Conservation (phyloP, 176 grass and related monocot genomes). For the Bonia amplexicaulis region DNA sequence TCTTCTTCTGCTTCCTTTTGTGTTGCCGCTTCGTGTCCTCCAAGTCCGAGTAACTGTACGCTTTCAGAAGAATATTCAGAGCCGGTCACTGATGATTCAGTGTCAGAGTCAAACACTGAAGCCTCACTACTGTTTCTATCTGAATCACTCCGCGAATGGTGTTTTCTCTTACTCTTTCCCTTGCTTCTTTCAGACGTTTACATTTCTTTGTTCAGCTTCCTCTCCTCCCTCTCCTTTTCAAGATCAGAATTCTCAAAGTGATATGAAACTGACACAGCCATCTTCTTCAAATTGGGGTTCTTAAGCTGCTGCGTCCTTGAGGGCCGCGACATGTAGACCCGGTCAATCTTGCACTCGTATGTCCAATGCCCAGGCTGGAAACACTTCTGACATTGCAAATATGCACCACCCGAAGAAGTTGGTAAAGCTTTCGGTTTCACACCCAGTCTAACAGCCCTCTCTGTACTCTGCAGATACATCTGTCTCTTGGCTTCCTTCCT, state of each 20-base stretch:
- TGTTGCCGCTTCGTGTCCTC: constrained; percentile 48
- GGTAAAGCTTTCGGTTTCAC: constrained; percentile 51
- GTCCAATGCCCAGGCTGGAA: constrained; percentile 80
- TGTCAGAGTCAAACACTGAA: constrained; percentile 64
- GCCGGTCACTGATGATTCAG: constrained; percentile 39
- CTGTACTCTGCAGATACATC: constrained; percentile 87
- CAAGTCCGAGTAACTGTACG: constrained; percentile 54
- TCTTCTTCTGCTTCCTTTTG: constrained; percentile 63
- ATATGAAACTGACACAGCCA: constrained; percentile 30
- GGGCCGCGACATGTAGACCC: constrained; percentile 58
- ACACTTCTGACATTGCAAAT: constrained; percentile 73
- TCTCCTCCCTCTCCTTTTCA: constrained; percentile 50
- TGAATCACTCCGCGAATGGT: constrained; percentile 44
- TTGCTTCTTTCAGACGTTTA: constrained; percentile 21
- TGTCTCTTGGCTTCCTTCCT: constrained; percentile 79
- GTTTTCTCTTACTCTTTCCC: constrained; percentile 66
- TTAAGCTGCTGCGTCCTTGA: constrained; percentile 66
- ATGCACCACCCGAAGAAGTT: constrained; percentile 27
- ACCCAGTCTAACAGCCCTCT: constrained; percentile 62
- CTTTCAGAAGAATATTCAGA: constrained; percentile 61
- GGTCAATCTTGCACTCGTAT: constrained; percentile 78
- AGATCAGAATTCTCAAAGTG: constrained; percentile 62
- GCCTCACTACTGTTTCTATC: constrained; percentile 47
- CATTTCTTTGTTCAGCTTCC: constrained; percentile 28
- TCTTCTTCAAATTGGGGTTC: constrained; percentile 75